Conservation (phyloP, 139 green algal genomes). For the Auxenochlorella protothecoides region DNA sequence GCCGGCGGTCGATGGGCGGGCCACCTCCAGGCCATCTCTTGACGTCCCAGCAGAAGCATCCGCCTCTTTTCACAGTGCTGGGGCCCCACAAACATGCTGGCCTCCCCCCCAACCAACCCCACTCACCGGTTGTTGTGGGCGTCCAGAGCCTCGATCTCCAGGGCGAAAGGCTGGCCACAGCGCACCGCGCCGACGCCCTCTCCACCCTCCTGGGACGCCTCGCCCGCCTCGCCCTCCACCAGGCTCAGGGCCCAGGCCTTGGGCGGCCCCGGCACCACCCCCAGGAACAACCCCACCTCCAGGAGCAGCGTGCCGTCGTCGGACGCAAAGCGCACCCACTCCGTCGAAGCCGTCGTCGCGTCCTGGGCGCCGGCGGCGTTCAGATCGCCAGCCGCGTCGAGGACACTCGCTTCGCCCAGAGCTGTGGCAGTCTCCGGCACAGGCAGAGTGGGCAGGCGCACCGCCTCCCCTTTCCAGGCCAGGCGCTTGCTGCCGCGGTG, state of each 20-base stretch:
- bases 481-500: constrained; percentile 35
- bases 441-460: constrained; percentile 18
- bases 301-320: constrained; percentile 11
- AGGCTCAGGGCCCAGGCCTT: constrained; percentile 31
- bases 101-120: neutral
- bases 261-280: constrained; percentile 22
- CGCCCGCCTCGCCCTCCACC: constrained; percentile 24
- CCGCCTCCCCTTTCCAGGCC: constrained; percentile 12
- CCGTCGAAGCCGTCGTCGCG: neutral
- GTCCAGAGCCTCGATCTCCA: constrained; percentile 51
- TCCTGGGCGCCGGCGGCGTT: no score
- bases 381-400: no score
- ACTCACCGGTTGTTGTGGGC: constrained; percentile 37
- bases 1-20: neutral
- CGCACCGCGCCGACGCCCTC: constrained; percentile 19
- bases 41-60: no score
- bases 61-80: neutral
- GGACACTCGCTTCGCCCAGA: no score
- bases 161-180: constrained; percentile 35
- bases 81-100: no score
- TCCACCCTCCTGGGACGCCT: constrained; percentile 8
- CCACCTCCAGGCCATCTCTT: neutral
- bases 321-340: constrained; percentile 33
- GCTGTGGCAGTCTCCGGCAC: neutral
- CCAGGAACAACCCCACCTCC: constrained; percentile 27